These are phyloP conservation scores for Populus deltoides DNA, from an alignment of 345 rosid species.

Conservation along the genomic window DNA sequence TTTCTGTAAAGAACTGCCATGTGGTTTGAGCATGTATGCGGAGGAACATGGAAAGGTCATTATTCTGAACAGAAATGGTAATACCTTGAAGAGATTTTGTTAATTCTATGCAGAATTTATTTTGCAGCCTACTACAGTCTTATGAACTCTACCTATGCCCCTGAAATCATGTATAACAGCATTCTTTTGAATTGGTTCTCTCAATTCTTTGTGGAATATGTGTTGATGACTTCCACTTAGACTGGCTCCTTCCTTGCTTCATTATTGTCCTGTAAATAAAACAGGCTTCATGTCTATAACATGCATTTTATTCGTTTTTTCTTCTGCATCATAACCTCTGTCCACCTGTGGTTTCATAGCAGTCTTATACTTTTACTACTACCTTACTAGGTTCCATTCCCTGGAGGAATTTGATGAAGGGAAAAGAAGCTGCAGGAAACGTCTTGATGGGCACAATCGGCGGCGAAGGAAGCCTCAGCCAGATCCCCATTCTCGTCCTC, in stretches of 20 bases:
- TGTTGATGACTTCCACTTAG: background rate
- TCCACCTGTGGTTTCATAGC: background rate
- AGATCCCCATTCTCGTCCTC: constrained; percentile 27
- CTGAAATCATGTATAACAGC: background rate
- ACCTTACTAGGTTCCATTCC: constrained; percentile 42
- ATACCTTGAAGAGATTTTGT: background rate
- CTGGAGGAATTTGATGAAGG: constrained; percentile 60
- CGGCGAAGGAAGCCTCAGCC: constrained; percentile 54
- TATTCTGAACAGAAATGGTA: background rate
- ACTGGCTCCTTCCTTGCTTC: background rate
- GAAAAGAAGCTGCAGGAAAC: constrained; percentile 60
- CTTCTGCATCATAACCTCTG: background rate
- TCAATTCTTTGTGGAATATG: background rate
- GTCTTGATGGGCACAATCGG: constrained; percentile 55
- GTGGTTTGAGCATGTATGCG: background rate
- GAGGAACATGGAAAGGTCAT: background rate
- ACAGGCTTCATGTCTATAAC: background rate
- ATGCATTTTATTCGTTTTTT: too few relatives aligned
- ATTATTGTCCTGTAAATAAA: background rate
- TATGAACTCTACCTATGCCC: background rate
- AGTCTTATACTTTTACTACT: background rate
- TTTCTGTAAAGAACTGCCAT: background rate
- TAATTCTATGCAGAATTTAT: background rate
- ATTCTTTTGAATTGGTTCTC: background rate
- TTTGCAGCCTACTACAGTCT: background rate